Base-by-base conservation (phyloP, 257 asterid genomes). In the Misopates orontium region DNA sequence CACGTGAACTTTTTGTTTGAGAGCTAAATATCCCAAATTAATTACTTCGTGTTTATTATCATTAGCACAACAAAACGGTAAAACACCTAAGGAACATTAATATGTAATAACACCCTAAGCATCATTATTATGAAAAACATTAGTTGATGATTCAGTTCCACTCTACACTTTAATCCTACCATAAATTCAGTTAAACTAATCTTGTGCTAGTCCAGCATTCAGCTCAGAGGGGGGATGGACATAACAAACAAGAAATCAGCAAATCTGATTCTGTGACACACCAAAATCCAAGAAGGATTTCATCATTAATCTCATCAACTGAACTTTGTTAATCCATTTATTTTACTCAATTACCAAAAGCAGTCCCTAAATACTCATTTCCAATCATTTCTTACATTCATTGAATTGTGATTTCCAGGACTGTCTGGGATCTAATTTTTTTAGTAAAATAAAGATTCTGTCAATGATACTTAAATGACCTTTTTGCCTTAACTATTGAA, bases 261-360 rank as follows among this genome's bases (percentile, higher is more conserved):
- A 70, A 31, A 39, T 68, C 69, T 56, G 73, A 70, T 52, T 56
- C 56, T 64, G 28, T 47, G 70, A 67, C 75, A 67, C 50, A 39
- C 47, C 78, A 40, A 56, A 71, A 71, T 75, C 83, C 83, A 69
- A 75, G 56, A 52, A 71, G 48, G 84, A 78, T 22, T 73, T 62
- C 70, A 28, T 28, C 66, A 57, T 8, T 61, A 66, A 71, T 75
- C 67, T 32, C 18, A 75, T 79, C 60, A 71, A 79, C 59, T 68
- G 78, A 75, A 79, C 80, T 75, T 65, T 70, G 24, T 55, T 66
- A 65, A 60, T 51, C 36, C 36, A 28, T 28, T 28, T 2, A 28
- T 28, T 6, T 28, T 28, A 6, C 36, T 28, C 6, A 28, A 28
- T 28, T 28, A 28, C 2, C 36, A 28, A 28, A 64, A n/a, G n/a